Conservation (phyloP, 352 stramenopile genomes). For the Phytophthora pinifolia region DNA sequence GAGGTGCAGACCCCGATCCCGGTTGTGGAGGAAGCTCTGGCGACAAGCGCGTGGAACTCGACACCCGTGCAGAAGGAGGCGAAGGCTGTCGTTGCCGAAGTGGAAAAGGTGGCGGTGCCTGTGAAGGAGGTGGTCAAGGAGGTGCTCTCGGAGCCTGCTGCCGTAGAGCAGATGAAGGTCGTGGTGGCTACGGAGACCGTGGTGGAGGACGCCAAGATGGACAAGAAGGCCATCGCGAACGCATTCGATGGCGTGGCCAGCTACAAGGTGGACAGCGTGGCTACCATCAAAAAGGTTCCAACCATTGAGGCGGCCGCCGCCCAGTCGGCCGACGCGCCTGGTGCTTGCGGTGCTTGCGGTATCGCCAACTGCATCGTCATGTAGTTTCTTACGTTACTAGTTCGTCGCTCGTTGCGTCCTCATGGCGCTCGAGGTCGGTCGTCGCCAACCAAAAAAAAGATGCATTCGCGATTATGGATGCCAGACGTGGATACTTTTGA, state of each 20-base stretch:
- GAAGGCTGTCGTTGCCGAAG: conserved; percentile 7
- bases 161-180: conserved; percentile 15
- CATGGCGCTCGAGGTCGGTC: not conserved
- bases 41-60: conserved; percentile 24
- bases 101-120: conserved; percentile 13
- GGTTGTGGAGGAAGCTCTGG: not conserved
- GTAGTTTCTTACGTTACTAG: conserved; percentile 28
- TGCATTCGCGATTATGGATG: too few relatives aligned
- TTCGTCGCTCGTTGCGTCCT: not conserved
- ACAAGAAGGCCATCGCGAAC: conserved; percentile 33
- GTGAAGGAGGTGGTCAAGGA: conserved; percentile 15
- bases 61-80: conserved; percentile 21
- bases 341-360: conserved; percentile 30
- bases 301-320: conserved; percentile 20
- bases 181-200: conserved; percentile 17
- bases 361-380: conserved; percentile 32
- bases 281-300: conserved; percentile 26
- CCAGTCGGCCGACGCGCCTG: conserved; percentile 22
- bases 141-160: conserved; percentile 9
- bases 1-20: conserved; percentile 4
- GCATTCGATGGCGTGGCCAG: conserved; percentile 36
- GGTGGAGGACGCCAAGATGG: conserved; percentile 21
- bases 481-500: too few relatives aligned
- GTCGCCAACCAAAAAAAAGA: not conserved
- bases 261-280: conserved; percentile 41